phyloP scores from a whole-genome alignment of 257 asterid genomes.

The Anisodus tanguticus region DNA sequence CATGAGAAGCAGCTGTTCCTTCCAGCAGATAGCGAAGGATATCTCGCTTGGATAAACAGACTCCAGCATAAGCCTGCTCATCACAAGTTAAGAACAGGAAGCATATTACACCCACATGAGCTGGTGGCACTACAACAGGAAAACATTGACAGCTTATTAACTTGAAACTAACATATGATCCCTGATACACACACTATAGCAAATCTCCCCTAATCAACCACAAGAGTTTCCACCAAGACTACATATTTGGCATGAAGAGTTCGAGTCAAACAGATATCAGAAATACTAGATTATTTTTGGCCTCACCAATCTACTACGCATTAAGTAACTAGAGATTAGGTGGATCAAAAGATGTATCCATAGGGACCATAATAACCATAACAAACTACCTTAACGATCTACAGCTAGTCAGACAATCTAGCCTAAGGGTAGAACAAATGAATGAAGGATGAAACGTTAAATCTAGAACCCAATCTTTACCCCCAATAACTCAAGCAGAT shows the following conservation, averaged over 20 bases:
- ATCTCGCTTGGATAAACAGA: slow-evolving; percentile 67
- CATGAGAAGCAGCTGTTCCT: slow-evolving; percentile 74
- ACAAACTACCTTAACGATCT: slow-evolving; percentile 11
- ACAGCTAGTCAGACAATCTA: not conserved
- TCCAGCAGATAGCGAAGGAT: slow-evolving; percentile 54
- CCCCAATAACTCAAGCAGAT: not conserved
- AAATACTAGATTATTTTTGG: slow-evolving; percentile 1
- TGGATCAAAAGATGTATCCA: slow-evolving; percentile 2
- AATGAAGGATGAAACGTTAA: not conserved
- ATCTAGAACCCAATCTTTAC: slow-evolving; percentile 9
- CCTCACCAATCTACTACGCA: not conserved
- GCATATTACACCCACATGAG: not conserved
- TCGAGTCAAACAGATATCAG: not conserved
- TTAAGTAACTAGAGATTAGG: not conserved
- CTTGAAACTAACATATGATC: not conserved
- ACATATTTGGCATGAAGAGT: not conserved
- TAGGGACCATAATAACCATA: not conserved
- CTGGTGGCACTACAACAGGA: slow-evolving; percentile 24
- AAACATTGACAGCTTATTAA: not conserved
- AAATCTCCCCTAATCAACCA: not conserved
- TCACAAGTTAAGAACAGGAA: slow-evolving; percentile 31
- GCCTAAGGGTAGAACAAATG: not conserved
- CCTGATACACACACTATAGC: not conserved
- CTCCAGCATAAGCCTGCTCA: slow-evolving; percentile 71
- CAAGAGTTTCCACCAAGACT: not conserved